Percentiles rank a stretch among this genome's conserved stretches.
Conservation (phyloP, 345 rosid genomes). For the Eucalyptus coolabah region DNA sequence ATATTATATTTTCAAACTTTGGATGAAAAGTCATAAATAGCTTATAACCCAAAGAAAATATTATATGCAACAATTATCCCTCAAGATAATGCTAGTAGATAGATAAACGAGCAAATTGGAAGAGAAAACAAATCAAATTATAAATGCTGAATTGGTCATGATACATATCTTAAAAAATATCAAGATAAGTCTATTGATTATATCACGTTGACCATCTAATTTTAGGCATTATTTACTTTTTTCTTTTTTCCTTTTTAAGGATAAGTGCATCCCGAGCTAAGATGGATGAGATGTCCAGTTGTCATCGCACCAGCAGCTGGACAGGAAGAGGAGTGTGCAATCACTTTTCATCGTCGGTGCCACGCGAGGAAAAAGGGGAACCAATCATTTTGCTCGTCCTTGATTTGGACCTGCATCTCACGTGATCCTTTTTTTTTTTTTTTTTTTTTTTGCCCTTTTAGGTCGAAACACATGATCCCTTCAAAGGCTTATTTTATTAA, state of each 20-base stretch:
- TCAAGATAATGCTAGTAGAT: rapidly evolving
- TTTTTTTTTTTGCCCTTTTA: too few species aligned
- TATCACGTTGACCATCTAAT: neutral
- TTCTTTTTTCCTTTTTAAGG: neutral
- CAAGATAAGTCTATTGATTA: neutral
- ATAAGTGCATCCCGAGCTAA: neutral
- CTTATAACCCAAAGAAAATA: rapidly evolving
- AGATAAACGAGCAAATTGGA: neutral
- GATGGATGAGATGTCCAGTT: neutral
- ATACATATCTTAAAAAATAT: neutral
- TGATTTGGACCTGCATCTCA: neutral
- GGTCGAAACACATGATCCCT: neutral
- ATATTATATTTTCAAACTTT: neutral
- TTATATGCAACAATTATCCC: neutral
- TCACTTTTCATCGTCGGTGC: neutral
- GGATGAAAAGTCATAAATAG: neutral
- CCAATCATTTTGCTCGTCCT: neutral
- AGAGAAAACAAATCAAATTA: neutral
- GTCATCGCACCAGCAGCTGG: neutral
- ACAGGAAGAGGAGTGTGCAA: neutral
- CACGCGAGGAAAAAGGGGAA: neutral
- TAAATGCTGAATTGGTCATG: neutral
- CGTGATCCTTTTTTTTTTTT: neutral
- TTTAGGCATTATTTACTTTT: too few species aligned
- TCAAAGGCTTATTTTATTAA: neutral